Evolutionary conservation across 176 grass and related monocot genomes (phyloP).

Genomic region (Oryza longistaminata): DNA sequence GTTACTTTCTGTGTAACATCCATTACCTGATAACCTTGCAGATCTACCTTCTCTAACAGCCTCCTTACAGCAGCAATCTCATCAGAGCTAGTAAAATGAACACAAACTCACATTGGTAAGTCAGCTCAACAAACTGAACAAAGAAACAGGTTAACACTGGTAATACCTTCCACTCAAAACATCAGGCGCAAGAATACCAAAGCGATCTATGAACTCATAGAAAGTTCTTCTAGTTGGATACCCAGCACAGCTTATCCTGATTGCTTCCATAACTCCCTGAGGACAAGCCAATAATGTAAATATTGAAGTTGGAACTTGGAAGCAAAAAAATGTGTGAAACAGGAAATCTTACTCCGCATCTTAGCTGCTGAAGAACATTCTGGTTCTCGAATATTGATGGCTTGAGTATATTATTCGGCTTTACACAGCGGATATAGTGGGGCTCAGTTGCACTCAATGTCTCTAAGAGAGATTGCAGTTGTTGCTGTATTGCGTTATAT

Average conservation of each 20-base stretch:
- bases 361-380: conserved; percentile 96
- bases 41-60: conserved; percentile 75
- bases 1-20: conserved; percentile 12
- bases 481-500: conserved; percentile 74
- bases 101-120: conserved; percentile 30
- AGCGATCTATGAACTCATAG: conserved; percentile 89
- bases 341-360: conserved; percentile 88
- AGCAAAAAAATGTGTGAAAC: conserved; percentile 14
- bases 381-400: conserved; percentile 92
- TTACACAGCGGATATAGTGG: conserved; percentile 98
- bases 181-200: conserved; percentile 91
- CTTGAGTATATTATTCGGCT: conserved; percentile 96
- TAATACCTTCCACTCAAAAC: conserved; percentile 84
- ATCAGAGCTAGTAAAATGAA: conserved; percentile 66
- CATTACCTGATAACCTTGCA: conserved; percentile 91
- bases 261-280: conserved; percentile 99
- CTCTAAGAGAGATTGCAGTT: conserved; percentile 93
- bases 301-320: conserved; percentile 36
- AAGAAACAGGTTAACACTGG: conserved; percentile 12
- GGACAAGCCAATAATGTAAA: conserved; percentile 35
- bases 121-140: conserved; percentile 26
- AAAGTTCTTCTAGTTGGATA: conserved; percentile 98
- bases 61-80: conserved; percentile 72
- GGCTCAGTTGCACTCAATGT: conserved; percentile 91
- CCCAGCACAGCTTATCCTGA: conserved; percentile 95